Evolutionary conservation across 805 yeast species (phyloP), one percentile per base, ranked within the genome.

Genomic region (Saccharomycopsis guyanensis): DNA sequence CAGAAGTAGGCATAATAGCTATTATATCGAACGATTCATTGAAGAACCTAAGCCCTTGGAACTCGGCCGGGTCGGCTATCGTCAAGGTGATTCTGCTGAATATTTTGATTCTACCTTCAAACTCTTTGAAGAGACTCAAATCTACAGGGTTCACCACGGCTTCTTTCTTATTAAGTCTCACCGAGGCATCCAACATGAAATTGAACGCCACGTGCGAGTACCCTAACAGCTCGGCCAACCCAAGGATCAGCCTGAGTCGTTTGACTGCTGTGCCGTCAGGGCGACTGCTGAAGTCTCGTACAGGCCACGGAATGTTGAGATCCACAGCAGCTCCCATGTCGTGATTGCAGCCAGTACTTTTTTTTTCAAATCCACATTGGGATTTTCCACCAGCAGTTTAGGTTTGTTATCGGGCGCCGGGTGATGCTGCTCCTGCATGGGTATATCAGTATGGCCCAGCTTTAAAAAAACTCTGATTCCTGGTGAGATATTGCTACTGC

Each of bases 141-240:
- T 69, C 60, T 3, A 71, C 79, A 53, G 72, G 82, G 59, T 62
- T 71, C 38, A 47, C 15, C n/a, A 64, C 58, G 8, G 44, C 31
- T 7, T 39, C 69, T 12, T 62, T 58, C 2, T 42, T 43, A 24
- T 84, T 84, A 18, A 82, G 63, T 56, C 75, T 79, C 22, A 69
- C 67, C 15, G 65, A 59, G 53, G 78, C 80, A 43, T 61, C 66
- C 2, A 78, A 66, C 2, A 70, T 71, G 56, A 80, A 80, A 61
- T 86, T 88, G 42, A 89, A 63, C 2, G 91, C 97, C 3, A 86
- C 70, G 54, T 80, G 83, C 0, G 84, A 75, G 58, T 87, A 87
- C 8, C 91, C 93, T 4, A 83, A 59, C 22, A 71, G 63, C 52
- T 76, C 74, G 18, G 78, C 62, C 16, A 80, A 77, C 4, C 71